These are phyloP conservation scores for Herpetospermum pedunculosum DNA, from an alignment of 306 rosid genomes.

Conservation along the genomic window DNA sequence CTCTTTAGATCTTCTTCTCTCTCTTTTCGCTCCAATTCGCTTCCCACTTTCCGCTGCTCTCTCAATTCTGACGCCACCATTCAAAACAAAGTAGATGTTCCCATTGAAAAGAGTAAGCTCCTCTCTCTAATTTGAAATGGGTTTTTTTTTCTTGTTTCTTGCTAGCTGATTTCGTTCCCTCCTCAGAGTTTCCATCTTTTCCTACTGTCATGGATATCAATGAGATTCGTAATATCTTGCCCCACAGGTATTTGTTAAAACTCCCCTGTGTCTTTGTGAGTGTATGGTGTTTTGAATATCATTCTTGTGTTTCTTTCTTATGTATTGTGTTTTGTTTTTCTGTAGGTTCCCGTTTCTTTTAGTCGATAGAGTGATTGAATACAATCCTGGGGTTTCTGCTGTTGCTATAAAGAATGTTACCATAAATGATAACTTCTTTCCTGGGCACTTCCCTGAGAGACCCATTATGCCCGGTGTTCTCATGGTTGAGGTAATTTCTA, in stretches of 20 bases:
- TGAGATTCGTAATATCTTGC: constrained; percentile 67
- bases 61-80: background rate
- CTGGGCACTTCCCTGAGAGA: constrained; percentile 95
- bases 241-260: constrained; percentile 50
- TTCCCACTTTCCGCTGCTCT: background rate
- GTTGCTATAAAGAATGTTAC: constrained; percentile 51
- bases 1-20: background rate
- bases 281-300: background rate
- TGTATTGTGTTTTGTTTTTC: background rate
- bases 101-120: constrained; percentile 28
- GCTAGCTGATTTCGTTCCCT: background rate
- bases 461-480: constrained; percentile 99
- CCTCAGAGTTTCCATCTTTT: constrained; percentile 69
- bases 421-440: constrained; percentile 82
- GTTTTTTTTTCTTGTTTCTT: background rate
- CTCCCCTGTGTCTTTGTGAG: background rate
- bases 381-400: constrained; percentile 30
- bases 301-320: background rate
- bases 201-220: constrained; percentile 78
- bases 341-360: constrained; percentile 86
- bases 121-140: background rate
- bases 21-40: background rate
- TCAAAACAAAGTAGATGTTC: background rate
- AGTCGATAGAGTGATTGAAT: constrained; percentile 72
- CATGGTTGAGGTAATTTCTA: constrained; percentile 61